phyloP scores from a whole-genome alignment of 805 yeast genomes.

The Starmerella riodocensis region DNA sequence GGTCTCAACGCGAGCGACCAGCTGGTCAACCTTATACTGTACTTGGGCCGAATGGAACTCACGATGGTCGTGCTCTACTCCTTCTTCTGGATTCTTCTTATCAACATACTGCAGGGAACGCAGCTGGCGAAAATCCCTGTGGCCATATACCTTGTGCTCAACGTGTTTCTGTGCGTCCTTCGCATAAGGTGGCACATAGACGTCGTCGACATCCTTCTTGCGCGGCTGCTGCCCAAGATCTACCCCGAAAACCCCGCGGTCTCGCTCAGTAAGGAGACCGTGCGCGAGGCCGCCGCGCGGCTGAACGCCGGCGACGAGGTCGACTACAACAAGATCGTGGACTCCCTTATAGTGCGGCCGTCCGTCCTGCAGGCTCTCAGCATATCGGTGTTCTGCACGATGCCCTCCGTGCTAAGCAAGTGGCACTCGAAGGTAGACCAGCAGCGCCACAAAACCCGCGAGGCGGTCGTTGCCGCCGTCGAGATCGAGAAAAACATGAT shows the following conservation, averaged over 20 bases:
- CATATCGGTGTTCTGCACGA: not conserved
- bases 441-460: not conserved
- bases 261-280: not conserved
- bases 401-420: not conserved
- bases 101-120: not conserved
- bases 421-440: not conserved
- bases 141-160: not conserved
- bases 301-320: not conserved
- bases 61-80: not conserved
- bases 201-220: not conserved
- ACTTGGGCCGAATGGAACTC: not conserved
- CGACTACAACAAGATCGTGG: not conserved
- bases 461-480: not conserved
- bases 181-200: not conserved
- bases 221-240: not conserved
- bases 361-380: not conserved
- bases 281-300: not conserved
- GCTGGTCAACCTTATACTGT: not conserved
- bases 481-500: too few species aligned
- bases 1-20: too few species aligned
- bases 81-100: not conserved
- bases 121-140: not conserved
- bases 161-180: not conserved
- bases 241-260: not conserved
- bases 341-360: not conserved